Evolutionary conservation across 2,329 filamentous ascomycete genomes (phyloP), one percentile per base, ranked within the genome.

Genomic region (Aspergillus carbonarius): DNA sequence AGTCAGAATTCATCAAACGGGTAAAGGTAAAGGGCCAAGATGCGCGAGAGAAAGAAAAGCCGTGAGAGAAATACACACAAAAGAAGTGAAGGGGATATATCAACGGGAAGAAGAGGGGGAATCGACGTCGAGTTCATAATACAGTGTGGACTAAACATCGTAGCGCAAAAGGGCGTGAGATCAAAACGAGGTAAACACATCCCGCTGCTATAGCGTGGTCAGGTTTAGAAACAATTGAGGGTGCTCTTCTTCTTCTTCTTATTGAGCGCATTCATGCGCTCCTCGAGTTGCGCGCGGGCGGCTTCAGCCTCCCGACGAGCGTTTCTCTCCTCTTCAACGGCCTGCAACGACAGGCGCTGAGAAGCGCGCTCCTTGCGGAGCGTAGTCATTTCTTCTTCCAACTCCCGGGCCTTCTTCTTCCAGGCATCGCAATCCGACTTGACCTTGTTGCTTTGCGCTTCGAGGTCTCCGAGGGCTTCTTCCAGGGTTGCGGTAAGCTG

Each of bases 401-500:
- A 82, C 59, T 88, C 84, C 70, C 81, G 81, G 37, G 91, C 92
- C 71, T 95, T 93, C 81, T 91, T 92, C 78, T 90, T 91, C 90
- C 92, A 98, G 32, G 84, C 85, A 54, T 98, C 95, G 74, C 91
- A 89, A 75, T 99, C 95, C 2, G 86, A 81, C 81, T 96, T 96
- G 75, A 93, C 88, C 81, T 93, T 93, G 76, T 93, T 96, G 69
- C 90, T 92, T 68, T 96, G 92, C 57, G 87, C 86, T 78, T 99
- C 95, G 37, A 99, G 85, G 69, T 99, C 95, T 2, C 92, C 93
- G 30, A 99, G 86, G 6, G 95, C 95, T 77, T 98, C 93, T 75
- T 99, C 95, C 39, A 99, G 84, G 2, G 93, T 98, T 49, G 91
- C 89, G 0, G 93, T 99, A 59, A 99, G 87, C 75, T 98, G 93